phyloP scores from a whole-genome alignment of 495 filamentous ascomycete genomes.

The Talaromyces adpressus region DNA sequence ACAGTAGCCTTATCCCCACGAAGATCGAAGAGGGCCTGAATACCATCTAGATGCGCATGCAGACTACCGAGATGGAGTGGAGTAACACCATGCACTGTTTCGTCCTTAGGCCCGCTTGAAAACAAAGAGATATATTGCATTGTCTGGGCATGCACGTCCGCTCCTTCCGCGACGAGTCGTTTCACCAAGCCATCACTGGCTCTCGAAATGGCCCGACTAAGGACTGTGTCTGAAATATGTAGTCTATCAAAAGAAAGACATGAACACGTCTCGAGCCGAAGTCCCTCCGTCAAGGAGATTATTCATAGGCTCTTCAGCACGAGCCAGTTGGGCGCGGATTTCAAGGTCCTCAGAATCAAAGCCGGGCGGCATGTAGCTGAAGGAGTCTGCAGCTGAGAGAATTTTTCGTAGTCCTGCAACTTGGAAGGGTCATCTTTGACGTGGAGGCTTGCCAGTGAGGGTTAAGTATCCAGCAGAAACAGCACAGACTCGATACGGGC shows the following conservation, averaged over 20 bases:
- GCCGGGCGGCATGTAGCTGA: background rate
- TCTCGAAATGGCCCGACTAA: slow-evolving; percentile 6
- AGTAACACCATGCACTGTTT: slow-evolving; percentile 10
- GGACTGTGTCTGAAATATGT: slow-evolving; percentile 6
- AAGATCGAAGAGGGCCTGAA: slow-evolving; percentile 10
- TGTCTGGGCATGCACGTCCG: slow-evolving; percentile 10
- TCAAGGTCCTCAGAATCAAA: background rate
- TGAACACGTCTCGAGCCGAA: slow-evolving; percentile 9
- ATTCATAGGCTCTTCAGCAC: slow-evolving; percentile 7
- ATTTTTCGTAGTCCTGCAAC: background rate
- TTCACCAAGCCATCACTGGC: slow-evolving; percentile 9
- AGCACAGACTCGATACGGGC: slow-evolving; percentile 2
- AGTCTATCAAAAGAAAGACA: background rate
- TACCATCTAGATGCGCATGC: slow-evolving; percentile 9
- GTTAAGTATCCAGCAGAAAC: background rate
- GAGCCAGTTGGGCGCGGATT: background rate
- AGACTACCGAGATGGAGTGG: slow-evolving; percentile 10
- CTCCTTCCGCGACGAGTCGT: slow-evolving; percentile 11
- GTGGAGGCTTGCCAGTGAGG: too few species aligned
- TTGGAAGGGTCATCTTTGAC: too few species aligned
- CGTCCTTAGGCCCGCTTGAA: background rate
- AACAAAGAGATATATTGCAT: background rate
- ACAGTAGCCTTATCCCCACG: background rate
- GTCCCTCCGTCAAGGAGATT: slow-evolving; percentile 10
- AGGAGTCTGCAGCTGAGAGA: background rate